Evolutionary conservation across 345 rosid genomes (phyloP).

Genomic region (Linum usitatissimum): DNA sequence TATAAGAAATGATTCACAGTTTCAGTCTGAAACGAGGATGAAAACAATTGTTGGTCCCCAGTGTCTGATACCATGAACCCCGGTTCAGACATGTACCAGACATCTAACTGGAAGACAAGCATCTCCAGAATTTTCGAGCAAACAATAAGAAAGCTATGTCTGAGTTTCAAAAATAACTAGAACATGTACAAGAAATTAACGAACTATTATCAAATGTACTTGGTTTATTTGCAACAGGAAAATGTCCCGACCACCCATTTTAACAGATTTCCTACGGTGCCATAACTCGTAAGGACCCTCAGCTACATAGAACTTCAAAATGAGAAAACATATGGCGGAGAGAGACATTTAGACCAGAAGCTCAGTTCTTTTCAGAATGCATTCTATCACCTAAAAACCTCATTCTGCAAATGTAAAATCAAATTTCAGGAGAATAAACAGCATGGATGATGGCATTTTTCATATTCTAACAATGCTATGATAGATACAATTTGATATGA

Average conservation of each 20-base stretch:
- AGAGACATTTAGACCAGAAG: not conserved
- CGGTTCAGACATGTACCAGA: too few species aligned
- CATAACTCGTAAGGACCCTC: not conserved
- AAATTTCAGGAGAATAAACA: not conserved
- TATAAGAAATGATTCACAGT: too few species aligned
- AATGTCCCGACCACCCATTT: not conserved
- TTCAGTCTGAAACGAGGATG: too few species aligned
- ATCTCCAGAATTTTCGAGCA: too few species aligned
- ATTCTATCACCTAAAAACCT: not conserved
- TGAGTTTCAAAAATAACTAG: not conserved
- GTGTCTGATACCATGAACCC: too few species aligned
- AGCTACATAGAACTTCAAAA: not conserved
- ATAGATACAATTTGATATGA: too few species aligned
- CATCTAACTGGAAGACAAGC: too few species aligned
- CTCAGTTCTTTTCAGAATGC: too few species aligned
- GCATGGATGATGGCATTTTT: not conserved
- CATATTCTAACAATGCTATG: not conserved
- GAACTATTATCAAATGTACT: not conserved
- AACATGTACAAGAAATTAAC: not conserved
- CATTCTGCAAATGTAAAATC: not conserved
- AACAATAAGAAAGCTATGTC: not conserved
- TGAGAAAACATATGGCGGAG: not conserved
- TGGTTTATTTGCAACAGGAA: not conserved
- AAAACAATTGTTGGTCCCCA: too few species aligned
- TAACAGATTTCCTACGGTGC: not conserved